Evolutionary conservation across 2,329 filamentous ascomycete genomes (phyloP).

Genomic region (Fusarium ramigenum): DNA sequence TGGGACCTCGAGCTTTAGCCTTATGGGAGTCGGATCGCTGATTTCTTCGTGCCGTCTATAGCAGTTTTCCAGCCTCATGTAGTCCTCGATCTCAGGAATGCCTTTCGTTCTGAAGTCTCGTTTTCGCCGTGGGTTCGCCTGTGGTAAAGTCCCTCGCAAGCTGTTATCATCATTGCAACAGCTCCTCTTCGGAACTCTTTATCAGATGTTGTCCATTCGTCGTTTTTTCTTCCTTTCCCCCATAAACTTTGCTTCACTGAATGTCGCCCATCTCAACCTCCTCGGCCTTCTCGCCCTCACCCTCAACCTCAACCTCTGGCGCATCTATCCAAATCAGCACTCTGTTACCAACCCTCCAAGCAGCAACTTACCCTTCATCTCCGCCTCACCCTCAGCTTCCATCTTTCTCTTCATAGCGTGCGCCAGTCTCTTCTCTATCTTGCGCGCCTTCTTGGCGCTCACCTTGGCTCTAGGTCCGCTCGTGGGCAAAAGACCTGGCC

Average conservation of each 20-base stretch:
- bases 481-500: slow-evolving; percentile 62
- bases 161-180: background rate
- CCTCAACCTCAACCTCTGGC: slow-evolving; percentile 29
- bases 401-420: slow-evolving; percentile 63
- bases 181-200: background rate
- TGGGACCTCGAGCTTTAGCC: background rate
- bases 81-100: background rate
- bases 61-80: background rate
- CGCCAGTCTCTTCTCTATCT: slow-evolving; percentile 63
- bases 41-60: background rate
- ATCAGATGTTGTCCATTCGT: background rate
- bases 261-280: slow-evolving; percentile 45
- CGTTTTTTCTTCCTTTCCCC: background rate
- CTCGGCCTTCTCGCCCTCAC: slow-evolving; percentile 19
- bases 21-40: background rate
- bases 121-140: background rate
- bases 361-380: slow-evolving; percentile 55
- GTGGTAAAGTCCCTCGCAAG: background rate
- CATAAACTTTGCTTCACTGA: slow-evolving; percentile 15
- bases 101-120: background rate
- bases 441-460: slow-evolving; percentile 65
- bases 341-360: background rate
- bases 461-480: slow-evolving; percentile 62
- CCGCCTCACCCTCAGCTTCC: slow-evolving; percentile 59
- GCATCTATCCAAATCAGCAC: slow-evolving; percentile 32